Evolutionary conservation across 78 protist species (phyloP), one percentile per base, ranked within the genome.

Genomic region (Polysphondylium violaceum): DNA sequence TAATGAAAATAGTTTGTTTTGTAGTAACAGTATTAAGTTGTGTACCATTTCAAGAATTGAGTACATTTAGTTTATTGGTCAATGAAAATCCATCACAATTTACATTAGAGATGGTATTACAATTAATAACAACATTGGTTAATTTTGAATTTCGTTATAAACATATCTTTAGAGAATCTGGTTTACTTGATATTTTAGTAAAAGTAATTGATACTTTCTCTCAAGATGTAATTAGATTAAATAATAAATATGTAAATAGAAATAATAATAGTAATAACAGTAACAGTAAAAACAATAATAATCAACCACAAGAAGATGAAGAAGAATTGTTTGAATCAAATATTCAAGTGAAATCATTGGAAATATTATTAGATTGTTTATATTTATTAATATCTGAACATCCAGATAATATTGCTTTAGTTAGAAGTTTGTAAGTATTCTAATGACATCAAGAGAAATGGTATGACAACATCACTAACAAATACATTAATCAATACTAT

Each of bases 1-100:
- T 83, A 23, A 83, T 83, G 91, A 83, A 69, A 44, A 83, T 83
- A 17, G 91, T 83, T 6, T 71, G 91, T 58, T 83, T 83, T 69
- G 91, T 83, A 58, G 91, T 83, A 21, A 83, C 91, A 83, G 91
- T 83, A 11, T 69, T 83, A 67, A 83, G 59, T 69, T 55, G 43
- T 83, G 91, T 83, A 67, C 91, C 91, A 83, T 83, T 83, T 63
- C 91, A 83, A 83, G 91, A 83, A 31, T 44, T 83, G 35, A 83
- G 79, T 69, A 83, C 91, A 69, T 83, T 83, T 43, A 40, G 63
- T 25, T 69, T 83, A 31, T 56, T 83, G 19, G 43, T 83, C 12
- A 59, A 61, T 43, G 91, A 83, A 23, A 83, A 83, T 59, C 91
- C 91, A 69, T 83, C 91, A 29, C 25, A 23, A 23, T 38, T 36